Evolutionary conservation across 768 basidiomycete genomes (phyloP), one percentile per base, ranked within the genome.

Genomic region (Psilocybe cyanescens): DNA sequence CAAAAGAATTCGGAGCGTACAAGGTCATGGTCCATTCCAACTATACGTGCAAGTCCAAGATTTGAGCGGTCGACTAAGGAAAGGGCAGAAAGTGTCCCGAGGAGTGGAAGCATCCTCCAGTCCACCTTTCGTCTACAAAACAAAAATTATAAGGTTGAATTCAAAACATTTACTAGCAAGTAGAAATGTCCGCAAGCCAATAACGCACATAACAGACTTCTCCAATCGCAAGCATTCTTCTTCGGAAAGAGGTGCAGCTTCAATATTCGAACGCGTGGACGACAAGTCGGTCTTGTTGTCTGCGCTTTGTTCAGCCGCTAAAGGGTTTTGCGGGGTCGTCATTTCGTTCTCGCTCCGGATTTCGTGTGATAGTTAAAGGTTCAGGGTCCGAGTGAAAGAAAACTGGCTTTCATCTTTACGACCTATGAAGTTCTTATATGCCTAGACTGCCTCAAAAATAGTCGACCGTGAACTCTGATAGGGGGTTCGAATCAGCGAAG

Each of bases 41-140:
- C 76, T 7, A 73, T 71, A 24, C 78, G 75, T 1, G 81, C 81
- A 35, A 79, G 68, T 4, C 78, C 76, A 45, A 82, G 72, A 65
- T 81, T 81, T 4, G 71, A 70, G 31, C 80, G 72, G 62, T 81
- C 79, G 57, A 80, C 74, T 50, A 79, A 61, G 14, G 76, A 74
- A 55, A 82, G 65, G 7, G 79, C 73, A 62, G 76, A 78, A 5
- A 82, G 63, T 31, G 75, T 57, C 14, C 76, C 77, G 28, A 81
- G 71, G 29, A 81, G 66, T 29, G 79, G 79, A 7, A 80, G 69
- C 55, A 81, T 63, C 29, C 74, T 71, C 67, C 70, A 72, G 63
- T 82, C 79, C 4, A 80, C 72, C 31, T 71, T 70, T 30, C 77
- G 79, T 47, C 80, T 81, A 51, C 9, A 17, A 30, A 45, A 39